Evolutionary conservation across 2,329 filamentous ascomycete genomes (phyloP).

Genomic region (Westerdykella ornata): DNA sequence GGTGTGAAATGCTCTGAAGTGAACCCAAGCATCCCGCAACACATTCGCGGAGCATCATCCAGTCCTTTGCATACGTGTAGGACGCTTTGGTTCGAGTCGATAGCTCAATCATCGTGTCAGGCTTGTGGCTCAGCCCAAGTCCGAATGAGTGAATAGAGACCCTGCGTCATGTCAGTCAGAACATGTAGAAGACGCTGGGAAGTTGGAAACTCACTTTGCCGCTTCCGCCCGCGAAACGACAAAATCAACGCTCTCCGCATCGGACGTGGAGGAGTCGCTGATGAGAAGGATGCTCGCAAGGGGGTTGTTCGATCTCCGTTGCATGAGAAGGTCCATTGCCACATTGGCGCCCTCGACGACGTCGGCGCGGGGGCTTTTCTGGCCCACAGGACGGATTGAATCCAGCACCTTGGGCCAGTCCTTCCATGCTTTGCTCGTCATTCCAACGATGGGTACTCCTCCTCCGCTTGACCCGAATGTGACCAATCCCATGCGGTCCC

Average conservation of each 20-base stretch:
- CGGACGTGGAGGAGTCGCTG: conserved; percentile 91
- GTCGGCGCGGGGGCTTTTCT: conserved; percentile 93
- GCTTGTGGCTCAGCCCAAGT: conserved; percentile 92
- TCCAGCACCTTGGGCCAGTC: conserved; percentile 83
- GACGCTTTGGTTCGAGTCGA: conserved; percentile 93
- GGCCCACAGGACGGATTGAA: conserved; percentile 85
- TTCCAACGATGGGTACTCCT: conserved; percentile 90
- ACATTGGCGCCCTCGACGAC: conserved; percentile 97
- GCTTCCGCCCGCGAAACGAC: conserved; percentile 94
- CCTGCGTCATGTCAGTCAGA: conserved; percentile 41
- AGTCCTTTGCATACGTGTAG: conserved; percentile 98
- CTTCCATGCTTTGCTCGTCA: conserved; percentile 91
- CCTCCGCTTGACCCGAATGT: conserved; percentile 94
- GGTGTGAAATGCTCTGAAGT: conserved; percentile 91
- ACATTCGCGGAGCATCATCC: conserved; percentile 99
- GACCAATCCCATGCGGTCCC: conserved; percentile 93
- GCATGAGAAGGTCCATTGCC: conserved; percentile 97
- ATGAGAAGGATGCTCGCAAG: conserved; percentile 94
- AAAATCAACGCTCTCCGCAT: conserved; percentile 93
- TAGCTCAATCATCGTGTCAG: conserved; percentile 96
- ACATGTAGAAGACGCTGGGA: conserved; percentile 2
- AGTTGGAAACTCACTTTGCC: conserved; percentile 64
- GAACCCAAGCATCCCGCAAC: conserved; percentile 87
- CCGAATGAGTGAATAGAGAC: conserved; percentile 96
- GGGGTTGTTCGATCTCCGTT: conserved; percentile 90